Evolutionary conservation across 139 green algal species (phyloP).

Genomic region (Pleodorina starrii): DNA sequence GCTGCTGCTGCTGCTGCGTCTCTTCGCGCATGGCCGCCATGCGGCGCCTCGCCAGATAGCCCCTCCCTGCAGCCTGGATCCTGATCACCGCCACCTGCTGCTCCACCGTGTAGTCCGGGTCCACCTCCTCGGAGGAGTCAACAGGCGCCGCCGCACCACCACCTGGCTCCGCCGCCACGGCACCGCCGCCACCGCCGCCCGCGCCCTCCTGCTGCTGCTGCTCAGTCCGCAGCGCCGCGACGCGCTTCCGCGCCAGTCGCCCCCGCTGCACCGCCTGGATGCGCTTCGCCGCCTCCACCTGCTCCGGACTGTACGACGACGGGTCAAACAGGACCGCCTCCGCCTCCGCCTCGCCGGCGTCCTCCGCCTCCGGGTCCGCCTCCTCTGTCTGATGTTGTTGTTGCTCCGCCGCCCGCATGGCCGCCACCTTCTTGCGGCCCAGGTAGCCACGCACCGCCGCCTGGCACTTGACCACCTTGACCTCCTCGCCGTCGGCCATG

Average conservation of each 20-base stretch:
- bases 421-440: constrained; percentile 41
- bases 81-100: constrained; percentile 33
- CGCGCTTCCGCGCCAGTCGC: constrained; percentile 9
- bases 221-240: neutral
- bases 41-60: constrained; percentile 1
- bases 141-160: neutral
- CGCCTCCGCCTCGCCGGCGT: neutral
- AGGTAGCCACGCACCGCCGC: constrained; percentile 47
- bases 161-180: neutral
- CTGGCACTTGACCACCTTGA: constrained; percentile 47
- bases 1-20: too few species aligned
- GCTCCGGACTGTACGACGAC: neutral
- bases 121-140: neutral
- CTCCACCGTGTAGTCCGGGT: constrained; percentile 24
- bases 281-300: constrained; percentile 31
- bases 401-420: constrained; percentile 9
- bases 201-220: too few species aligned
- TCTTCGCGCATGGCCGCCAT: neutral
- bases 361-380: neutral
- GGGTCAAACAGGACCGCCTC: neutral
- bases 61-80: constrained; percentile 47
- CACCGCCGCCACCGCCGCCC: too few species aligned
- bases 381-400: neutral
- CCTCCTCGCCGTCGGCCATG: constrained; percentile 22
- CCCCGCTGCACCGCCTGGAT: constrained; percentile 48